Percentiles rank a stretch among this genome's conserved stretches.
Evolutionary conservation across 2,329 filamentous ascomycete species (phyloP).

Genomic region (Fusarium udum): DNA sequence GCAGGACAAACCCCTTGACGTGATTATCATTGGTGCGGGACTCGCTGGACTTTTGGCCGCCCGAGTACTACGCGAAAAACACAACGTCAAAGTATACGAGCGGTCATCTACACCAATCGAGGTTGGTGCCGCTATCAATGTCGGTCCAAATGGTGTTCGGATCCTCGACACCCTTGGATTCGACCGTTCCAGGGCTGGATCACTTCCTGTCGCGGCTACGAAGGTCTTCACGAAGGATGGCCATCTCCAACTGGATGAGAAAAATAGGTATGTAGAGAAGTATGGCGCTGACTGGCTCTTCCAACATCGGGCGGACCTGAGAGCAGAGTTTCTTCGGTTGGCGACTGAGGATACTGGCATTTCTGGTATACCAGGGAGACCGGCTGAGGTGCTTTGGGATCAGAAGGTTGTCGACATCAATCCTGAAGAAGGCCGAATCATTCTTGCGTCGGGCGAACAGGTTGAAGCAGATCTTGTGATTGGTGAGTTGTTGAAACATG

Average conservation of each 20-base stretch:
- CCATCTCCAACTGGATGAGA: neutral
- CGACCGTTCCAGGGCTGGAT: neutral
- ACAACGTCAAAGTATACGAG: neutral
- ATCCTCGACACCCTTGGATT: neutral
- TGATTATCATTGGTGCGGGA: neutral
- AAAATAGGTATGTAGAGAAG: neutral
- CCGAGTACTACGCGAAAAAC: neutral
- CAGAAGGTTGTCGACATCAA: neutral
- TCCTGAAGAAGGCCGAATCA: neutral
- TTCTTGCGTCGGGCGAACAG: neutral
- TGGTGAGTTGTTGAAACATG: neutral
- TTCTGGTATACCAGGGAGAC: neutral
- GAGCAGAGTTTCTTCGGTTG: neutral
- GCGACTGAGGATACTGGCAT: neutral
- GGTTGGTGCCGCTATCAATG: neutral
- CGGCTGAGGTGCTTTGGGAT: neutral
- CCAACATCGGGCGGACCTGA: neutral
- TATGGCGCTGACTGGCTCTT: neutral
- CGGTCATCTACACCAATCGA: neutral
- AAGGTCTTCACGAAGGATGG: neutral
- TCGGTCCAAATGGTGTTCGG: neutral
- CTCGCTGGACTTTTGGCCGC: neutral
- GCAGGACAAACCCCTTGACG: neutral
- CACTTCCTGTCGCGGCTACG: neutral
- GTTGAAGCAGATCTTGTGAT: neutral